phyloP scores from a whole-genome alignment of 2,329 filamentous ascomycete genomes.

The Scortechinia acanthostroma region DNA sequence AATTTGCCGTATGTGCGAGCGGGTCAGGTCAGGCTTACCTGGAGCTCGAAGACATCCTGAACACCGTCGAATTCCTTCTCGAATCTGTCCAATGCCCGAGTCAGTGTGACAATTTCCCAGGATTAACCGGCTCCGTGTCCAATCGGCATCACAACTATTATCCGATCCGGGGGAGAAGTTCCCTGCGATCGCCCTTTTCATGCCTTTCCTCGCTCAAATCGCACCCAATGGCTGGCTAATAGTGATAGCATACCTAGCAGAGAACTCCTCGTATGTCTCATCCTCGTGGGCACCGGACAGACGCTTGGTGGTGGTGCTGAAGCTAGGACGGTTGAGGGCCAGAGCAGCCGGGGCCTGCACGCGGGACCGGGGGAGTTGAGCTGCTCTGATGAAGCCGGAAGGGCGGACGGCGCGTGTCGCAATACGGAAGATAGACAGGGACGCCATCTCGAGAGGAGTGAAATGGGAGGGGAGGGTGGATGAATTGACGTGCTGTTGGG shows the following conservation, averaged over 20 bases:
- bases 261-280: slow-evolving; percentile 98
- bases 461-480: slow-evolving; percentile 12
- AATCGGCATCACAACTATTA: too few relatives aligned
- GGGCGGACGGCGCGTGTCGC: slow-evolving; percentile 60
- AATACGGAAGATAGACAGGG: slow-evolving; percentile 62
- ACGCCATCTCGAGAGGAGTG: slow-evolving; percentile 45
- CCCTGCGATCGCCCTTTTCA: background rate
- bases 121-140: too few relatives aligned
- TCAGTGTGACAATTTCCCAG: too few relatives aligned
- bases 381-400: slow-evolving; percentile 53
- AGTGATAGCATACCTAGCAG: slow-evolving; percentile 69
- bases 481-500: too few relatives aligned
- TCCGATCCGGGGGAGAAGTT: too few relatives aligned
- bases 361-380: slow-evolving; percentile 42
- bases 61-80: slow-evolving; percentile 98
- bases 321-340: slow-evolving; percentile 40
- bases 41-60: slow-evolving; percentile 98
- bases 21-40: slow-evolving; percentile 53
- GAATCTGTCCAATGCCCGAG: too few relatives aligned
- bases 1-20: slow-evolving; percentile 5
- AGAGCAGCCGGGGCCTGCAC: slow-evolving; percentile 39
- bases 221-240: slow-evolving; percentile 6
- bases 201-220: slow-evolving; percentile 3
- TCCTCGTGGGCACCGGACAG: slow-evolving; percentile 67
- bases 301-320: slow-evolving; percentile 51